Evolutionary conservation across 495 filamentous ascomycete species (phyloP).

Genomic region (Alectoria sarmentosa): DNA sequence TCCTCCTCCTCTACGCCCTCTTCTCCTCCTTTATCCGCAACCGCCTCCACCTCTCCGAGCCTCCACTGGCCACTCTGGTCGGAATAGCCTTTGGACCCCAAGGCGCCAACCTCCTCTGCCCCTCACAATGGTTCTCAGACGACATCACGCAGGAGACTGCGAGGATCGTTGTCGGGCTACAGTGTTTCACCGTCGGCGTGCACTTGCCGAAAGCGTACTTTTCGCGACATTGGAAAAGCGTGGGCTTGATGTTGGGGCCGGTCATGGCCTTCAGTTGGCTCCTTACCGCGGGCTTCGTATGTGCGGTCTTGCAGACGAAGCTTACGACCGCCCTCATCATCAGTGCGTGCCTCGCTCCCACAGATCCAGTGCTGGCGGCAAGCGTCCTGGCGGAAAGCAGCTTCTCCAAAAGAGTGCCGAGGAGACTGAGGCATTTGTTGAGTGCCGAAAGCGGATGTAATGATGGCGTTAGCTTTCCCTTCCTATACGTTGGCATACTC

Average conservation of each 20-base stretch:
- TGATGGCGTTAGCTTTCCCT: conserved; percentile 42
- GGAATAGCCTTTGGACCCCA: conserved; percentile 41
- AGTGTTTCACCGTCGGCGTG: conserved; percentile 43
- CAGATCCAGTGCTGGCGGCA: conserved; percentile 45
- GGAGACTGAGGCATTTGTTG: conserved; percentile 39
- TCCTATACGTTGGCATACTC: conserved; percentile 40
- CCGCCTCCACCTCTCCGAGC: conserved; percentile 45
- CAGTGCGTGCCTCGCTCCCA: conserved; percentile 44
- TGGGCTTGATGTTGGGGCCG: conserved; percentile 41
- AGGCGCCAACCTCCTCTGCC: conserved; percentile 32
- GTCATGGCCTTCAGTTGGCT: conserved; percentile 46
- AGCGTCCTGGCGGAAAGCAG: conserved; percentile 38
- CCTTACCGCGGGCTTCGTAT: conserved; percentile 37
- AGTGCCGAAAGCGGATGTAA: conserved; percentile 45
- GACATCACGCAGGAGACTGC: conserved; percentile 40
- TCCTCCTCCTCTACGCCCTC: conserved; percentile 42
- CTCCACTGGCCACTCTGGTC: conserved; percentile 41
- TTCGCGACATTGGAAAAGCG: conserved; percentile 35
- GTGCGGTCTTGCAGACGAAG: conserved; percentile 33
- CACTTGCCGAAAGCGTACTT: conserved; percentile 43
- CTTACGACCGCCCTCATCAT: conserved; percentile 37
- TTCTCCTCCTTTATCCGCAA: conserved; percentile 44
- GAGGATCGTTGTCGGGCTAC: conserved; percentile 40
- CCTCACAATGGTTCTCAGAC: conserved; percentile 38
- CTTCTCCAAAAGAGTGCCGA: conserved; percentile 40